These are phyloP conservation scores for Polychaeton citri DNA, from an alignment of 2,329 filamentous ascomycete species.

Conservation along the genomic window DNA sequence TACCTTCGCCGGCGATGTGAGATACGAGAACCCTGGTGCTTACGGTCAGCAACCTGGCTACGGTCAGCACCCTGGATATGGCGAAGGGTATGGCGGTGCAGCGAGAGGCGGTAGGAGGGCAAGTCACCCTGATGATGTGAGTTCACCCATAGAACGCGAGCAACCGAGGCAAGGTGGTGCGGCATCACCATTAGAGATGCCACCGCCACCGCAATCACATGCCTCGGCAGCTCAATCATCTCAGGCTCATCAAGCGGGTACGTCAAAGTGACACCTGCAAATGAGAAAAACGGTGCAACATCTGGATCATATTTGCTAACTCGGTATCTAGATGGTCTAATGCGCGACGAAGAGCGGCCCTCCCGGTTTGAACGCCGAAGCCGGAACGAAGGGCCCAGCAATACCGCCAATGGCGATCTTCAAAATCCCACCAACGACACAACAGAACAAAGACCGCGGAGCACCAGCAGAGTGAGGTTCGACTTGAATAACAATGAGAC, in stretches of 20 bases:
- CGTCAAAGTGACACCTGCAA: conserved; percentile 2
- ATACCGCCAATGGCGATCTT: no score
- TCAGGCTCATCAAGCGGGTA: conserved; percentile 9
- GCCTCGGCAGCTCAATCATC: not conserved
- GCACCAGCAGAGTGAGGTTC: conserved; percentile 1
- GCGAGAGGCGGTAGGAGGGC: conserved; percentile 9
- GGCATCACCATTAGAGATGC: conserved; percentile 2
- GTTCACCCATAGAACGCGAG: conserved; percentile 20
- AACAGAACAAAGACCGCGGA: not conserved
- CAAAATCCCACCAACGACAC: not conserved
- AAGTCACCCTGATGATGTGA: conserved; percentile 33
- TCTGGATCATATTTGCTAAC: not conserved
- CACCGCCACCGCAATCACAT: not conserved
- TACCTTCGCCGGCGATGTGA: conserved; percentile 18
- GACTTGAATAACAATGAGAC: conserved; percentile 3
- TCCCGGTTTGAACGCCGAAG: conserved; percentile 1
- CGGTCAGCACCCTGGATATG: conserved; percentile 21
- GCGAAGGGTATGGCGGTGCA: conserved; percentile 5
- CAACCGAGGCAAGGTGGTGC: not conserved
- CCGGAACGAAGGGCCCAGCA: not conserved
- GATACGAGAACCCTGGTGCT: conserved; percentile 13
- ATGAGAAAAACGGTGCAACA: conserved; percentile 4
- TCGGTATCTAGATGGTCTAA: not conserved
- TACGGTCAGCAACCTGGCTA: conserved; percentile 22
- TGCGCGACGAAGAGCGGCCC: conserved; percentile 1